Conservation (phyloP, 2,329 filamentous ascomycete species). For the Fusarium buharicum region DNA sequence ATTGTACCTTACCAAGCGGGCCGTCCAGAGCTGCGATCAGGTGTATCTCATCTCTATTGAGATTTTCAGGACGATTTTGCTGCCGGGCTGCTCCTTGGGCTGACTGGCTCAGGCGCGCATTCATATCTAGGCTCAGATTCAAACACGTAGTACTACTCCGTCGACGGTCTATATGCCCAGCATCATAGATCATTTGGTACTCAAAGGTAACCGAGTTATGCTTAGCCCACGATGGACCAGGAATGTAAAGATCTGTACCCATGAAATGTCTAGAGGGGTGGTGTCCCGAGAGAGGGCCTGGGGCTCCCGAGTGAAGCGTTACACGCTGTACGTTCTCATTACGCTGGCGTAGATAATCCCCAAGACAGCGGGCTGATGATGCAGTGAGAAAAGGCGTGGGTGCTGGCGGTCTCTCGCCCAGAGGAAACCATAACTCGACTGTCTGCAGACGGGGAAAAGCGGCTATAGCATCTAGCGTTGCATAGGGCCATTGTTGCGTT, state of each 20-base stretch:
- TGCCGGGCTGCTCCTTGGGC: background rate
- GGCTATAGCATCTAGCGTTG: slow-evolving; percentile 3
- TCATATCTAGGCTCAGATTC: slow-evolving; percentile 1
- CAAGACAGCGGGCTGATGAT: slow-evolving; percentile 5
- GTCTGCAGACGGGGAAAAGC: slow-evolving; percentile 12
- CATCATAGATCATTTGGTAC: slow-evolving; percentile 4
- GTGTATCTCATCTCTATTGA: background rate
- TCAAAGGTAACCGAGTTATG: slow-evolving; percentile 7
- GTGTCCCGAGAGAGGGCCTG: background rate
- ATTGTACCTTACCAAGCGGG: slow-evolving; percentile 3
- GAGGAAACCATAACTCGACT: slow-evolving; percentile 18
- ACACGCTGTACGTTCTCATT: slow-evolving; percentile 6
- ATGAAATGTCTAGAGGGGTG: too few relatives aligned
- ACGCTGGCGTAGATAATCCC: slow-evolving; percentile 6
- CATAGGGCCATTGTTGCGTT: slow-evolving; percentile 6
- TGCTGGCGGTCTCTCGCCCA: background rate
- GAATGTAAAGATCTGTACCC: background rate
- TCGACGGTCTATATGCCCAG: background rate
- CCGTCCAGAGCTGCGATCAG: slow-evolving; percentile 11
- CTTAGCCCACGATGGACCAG: background rate
- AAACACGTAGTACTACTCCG: slow-evolving; percentile 6
- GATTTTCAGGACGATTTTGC: background rate
- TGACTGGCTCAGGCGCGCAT: slow-evolving; percentile 3
- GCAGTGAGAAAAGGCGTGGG: slow-evolving; percentile 5
- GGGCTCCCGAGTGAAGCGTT: slow-evolving; percentile 11